Evolutionary conservation across 2,329 filamentous ascomycete species (phyloP), one percentile per base, ranked within the genome.

Genomic region (Penicillium sp.): DNA sequence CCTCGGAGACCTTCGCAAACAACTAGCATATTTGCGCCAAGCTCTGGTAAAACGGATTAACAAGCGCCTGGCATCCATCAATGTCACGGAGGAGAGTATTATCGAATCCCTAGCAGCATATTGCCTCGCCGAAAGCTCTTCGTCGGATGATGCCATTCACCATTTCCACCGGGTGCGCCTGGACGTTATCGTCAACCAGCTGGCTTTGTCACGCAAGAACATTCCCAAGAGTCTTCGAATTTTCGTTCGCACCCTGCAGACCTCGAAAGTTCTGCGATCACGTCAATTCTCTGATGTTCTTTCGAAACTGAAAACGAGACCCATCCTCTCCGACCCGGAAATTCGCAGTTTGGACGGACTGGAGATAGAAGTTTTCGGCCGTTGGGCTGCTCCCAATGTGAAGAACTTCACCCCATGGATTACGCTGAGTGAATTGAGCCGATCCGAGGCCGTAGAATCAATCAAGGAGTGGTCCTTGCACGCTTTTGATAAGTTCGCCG

Each of bases 361-460:
- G 10, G 80, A 86, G 28, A 71, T 96, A 22, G 89, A 95, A 61
- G 71, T 93, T 8, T 82, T 88, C 59, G 81, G 84, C 53, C 77
- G 78, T 16, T 95, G 89, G 86, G 86, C 93, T 52, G 79, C 86
- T 14, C 82, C 89, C 6, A 88, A 94, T 50, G 86, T 95, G 34
- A 81, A 80, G 38, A 86, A 85, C 54, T 96, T 94, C 63, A 91
- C 84, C 0, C 90, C 90, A 0, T 95, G 89, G 71, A 86, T 94
- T 28, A 82, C 87, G 24, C 84, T 94, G 58, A 87, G 90, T 55
- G 86, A 93, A 55, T 67, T 87, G 4, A 78, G 82, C 20, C 80
- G 77, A 16, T 69, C 73, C 20, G 77, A 82, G 50, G 79, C 80
- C 0, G 75, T 77, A 34, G 77, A 80, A 2, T 80, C 80, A 66